phyloP scores from a whole-genome alignment of 2,329 filamentous ascomycete species.

The Apiospora phragmitis region DNA sequence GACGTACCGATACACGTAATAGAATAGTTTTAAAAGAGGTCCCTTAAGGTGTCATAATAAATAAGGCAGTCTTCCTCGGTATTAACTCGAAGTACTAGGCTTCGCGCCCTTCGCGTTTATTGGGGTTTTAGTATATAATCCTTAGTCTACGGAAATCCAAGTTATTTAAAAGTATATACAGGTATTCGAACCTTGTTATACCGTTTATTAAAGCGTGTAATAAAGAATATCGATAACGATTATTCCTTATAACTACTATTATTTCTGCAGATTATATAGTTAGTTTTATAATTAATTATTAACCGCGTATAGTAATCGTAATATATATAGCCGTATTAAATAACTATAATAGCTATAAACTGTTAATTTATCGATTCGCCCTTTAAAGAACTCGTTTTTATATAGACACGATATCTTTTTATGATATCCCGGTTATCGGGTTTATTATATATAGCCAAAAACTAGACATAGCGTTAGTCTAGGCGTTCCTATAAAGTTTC shows the following conservation, averaged over 20 bases:
- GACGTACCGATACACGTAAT: not conserved
- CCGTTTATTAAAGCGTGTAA: not conserved
- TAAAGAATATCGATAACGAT: not conserved
- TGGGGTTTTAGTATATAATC: not conserved
- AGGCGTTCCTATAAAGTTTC: not conserved
- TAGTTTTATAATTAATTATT: not conserved
- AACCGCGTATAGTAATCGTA: not conserved
- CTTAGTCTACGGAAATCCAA: not conserved
- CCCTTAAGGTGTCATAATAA: not conserved
- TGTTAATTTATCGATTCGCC: not conserved
- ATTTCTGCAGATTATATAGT: not conserved
- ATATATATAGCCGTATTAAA: not conserved
- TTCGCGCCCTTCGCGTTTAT: not conserved
- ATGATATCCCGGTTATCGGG: not conserved
- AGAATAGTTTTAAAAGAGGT: not conserved
- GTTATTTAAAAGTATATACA: not conserved
- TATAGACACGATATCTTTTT: not conserved
- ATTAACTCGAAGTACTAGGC: not conserved
- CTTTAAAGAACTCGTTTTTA: not conserved
- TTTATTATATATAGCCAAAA: not conserved
- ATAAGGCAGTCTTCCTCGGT: not conserved
- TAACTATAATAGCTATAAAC: not conserved
- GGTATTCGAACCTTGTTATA: not conserved
- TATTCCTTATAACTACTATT: not conserved
- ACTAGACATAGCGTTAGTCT: not conserved